Percentiles rank a stretch among this genome's conserved stretches.
Evolutionary conservation across 2,329 filamentous ascomycete species (phyloP).

Genomic region (Hymenoscyphus scutula): DNA sequence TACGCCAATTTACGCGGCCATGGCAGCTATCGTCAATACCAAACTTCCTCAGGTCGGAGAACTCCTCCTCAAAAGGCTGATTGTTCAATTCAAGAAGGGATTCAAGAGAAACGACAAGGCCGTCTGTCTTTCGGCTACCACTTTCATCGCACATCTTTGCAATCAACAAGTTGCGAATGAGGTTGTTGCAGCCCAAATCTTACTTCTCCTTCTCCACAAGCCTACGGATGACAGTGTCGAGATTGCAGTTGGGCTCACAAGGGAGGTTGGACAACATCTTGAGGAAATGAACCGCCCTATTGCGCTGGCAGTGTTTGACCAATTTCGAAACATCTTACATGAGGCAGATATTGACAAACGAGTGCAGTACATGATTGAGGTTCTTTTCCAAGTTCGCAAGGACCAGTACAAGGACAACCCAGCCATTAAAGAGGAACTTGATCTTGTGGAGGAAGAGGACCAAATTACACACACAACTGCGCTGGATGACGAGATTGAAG

Average conservation of each 20-base stretch:
- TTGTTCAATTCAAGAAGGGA: constrained; percentile 91
- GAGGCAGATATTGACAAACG: constrained; percentile 97
- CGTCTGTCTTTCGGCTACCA: constrained; percentile 88
- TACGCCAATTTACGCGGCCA: constrained; percentile 92
- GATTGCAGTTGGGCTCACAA: constrained; percentile 90
- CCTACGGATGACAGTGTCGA: constrained; percentile 97
- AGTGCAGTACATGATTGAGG: constrained; percentile 99
- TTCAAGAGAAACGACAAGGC: constrained; percentile 97
- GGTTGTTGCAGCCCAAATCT: constrained; percentile 87
- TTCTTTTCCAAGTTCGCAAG: constrained; percentile 93
- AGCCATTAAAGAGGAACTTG: constrained; percentile 85
- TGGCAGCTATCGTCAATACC: constrained; percentile 95
- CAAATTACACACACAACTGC: constrained; percentile 89
- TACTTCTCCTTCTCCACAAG: constrained; percentile 88
- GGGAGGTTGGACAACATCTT: constrained; percentile 89
- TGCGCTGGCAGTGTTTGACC: constrained; percentile 87
- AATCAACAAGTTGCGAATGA: constrained; percentile 97
- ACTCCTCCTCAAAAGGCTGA: constrained; percentile 76
- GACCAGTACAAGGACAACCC: constrained; percentile 96
- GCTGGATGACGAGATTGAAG: constrained; percentile 79
- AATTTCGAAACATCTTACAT: constrained; percentile 91
- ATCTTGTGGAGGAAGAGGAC: constrained; percentile 95
- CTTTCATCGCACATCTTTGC: constrained; percentile 90
- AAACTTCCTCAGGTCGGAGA: constrained; percentile 95
- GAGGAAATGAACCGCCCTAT: constrained; percentile 94